Conservation (phyloP, 768 basidiomycete species). For the Brasilioporus rufonigricans region DNA sequence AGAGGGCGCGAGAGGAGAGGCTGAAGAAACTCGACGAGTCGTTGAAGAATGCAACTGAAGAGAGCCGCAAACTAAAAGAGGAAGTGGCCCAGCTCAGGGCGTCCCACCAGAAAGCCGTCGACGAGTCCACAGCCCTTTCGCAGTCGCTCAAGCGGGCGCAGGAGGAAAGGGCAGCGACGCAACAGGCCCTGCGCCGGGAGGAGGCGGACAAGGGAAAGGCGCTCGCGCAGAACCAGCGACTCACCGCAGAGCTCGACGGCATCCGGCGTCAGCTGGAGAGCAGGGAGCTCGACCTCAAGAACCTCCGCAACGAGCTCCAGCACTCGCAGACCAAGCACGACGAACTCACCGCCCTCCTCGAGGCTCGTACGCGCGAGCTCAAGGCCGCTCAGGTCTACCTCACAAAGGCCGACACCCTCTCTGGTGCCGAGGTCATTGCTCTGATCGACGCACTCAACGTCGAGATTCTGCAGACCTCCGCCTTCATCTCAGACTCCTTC, state of each 20-base stretch:
- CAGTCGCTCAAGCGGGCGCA: constrained; percentile 19
- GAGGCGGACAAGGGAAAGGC: constrained; percentile 20
- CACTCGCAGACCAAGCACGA: constrained; percentile 24
- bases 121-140: constrained; percentile 13
- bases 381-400: constrained; percentile 43
- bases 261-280: constrained; percentile 22
- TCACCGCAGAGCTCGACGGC: constrained; percentile 11
- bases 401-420: constrained; percentile 41
- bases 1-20: constrained; percentile 10
- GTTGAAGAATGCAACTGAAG: constrained; percentile 4
- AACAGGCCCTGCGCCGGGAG: constrained; percentile 21
- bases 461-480: constrained; percentile 47
- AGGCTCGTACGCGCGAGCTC: constrained; percentile 38
- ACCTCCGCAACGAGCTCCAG: constrained; percentile 27
- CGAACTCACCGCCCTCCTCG: constrained; percentile 31
- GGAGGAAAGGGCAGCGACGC: constrained; percentile 13
- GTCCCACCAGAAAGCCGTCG: constrained; percentile 1
- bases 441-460: constrained; percentile 42
- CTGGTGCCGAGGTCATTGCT: constrained; percentile 43
- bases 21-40: constrained; percentile 18
- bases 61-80: constrained; percentile 19
- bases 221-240: constrained; percentile 11
- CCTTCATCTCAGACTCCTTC: constrained; percentile 42
- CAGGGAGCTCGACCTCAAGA: constrained; percentile 26
- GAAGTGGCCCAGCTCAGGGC: constrained; percentile 14